These are phyloP conservation scores for Barbatosphaeria neglecta DNA, from an alignment of 495 filamentous ascomycete genomes.

Conservation along the genomic window DNA sequence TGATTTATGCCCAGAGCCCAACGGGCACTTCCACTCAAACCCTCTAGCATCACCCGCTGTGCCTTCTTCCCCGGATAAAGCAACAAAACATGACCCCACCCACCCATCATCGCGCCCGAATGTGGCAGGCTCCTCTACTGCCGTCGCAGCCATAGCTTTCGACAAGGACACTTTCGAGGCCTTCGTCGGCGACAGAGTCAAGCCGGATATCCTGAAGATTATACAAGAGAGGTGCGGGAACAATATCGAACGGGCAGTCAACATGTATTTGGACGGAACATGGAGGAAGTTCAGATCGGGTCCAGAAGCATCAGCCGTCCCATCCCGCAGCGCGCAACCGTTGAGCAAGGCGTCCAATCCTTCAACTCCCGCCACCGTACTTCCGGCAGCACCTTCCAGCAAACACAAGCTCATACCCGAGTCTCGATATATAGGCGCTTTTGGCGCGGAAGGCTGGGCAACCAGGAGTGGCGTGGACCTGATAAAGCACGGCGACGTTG, in stretches of 20 bases:
- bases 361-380: slow-evolving; percentile 4
- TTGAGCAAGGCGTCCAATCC: neutral
- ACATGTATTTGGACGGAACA: slow-evolving; percentile 88
- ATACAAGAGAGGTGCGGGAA: slow-evolving; percentile 49
- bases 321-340: neutral
- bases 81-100: slow-evolving; percentile 6
- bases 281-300: slow-evolving; percentile 49
- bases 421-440: slow-evolving; percentile 75
- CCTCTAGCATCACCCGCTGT: too few species aligned
- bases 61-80: slow-evolving; percentile 6
- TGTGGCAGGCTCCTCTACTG: neutral
- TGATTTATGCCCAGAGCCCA: too few species aligned
- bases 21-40: too few species aligned
- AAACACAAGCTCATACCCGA: slow-evolving; percentile 37
- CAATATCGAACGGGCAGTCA: slow-evolving; percentile 56
- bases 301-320: neutral
- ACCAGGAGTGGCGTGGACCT: slow-evolving; percentile 71
- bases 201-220: slow-evolving; percentile 32
- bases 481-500: slow-evolving; percentile 61
- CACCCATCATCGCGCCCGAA: neutral
- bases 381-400: slow-evolving; percentile 3
- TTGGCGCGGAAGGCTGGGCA: slow-evolving; percentile 85
- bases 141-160: slow-evolving; percentile 29
- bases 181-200: slow-evolving; percentile 59
- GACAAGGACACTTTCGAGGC: slow-evolving; percentile 56